Base-by-base conservation (phyloP, 208 protist genomes). In the Wallacemonas sp. region DNA sequence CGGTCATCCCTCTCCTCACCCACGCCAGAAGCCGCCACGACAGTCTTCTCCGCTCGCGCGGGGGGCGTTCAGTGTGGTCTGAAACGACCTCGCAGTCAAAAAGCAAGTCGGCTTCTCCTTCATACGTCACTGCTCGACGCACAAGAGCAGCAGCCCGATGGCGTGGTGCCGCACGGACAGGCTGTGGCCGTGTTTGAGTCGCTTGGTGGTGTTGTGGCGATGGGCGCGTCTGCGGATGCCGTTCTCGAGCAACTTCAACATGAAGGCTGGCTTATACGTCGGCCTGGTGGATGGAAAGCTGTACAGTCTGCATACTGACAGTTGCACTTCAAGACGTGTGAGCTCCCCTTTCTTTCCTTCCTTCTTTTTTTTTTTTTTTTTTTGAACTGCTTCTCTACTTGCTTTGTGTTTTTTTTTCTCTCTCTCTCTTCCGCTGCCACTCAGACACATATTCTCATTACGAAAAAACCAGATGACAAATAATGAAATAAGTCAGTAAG, bases 171-270 rank as follows among this genome's bases (percentile, higher is more conserved):
- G 19, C 61, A 66, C 4, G 71, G 53, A 17, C 56, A 49, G 17
- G 69, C 58, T 12, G 69, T 68, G 34, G 19, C 38, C 1, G 28
- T 91, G 12, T 91, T 75, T 54, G 65, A 53, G 27, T 63, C 66
- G 24, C 46, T 87, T 12, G 87, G 84, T 36, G 87, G 82, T 15
- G 63, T 58, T 24, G 67, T 31, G 5, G 41, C 64, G 21, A 80
- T 84, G 47, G 82, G 82, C 1, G 77, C 85, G 31, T 68, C 75
- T 34, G 68, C 84, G 27, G 65, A 75, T 42, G 64, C 71, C 5
- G 73, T 89, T n/a, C 68, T 91, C 6, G 59, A 71, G 31, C 82
- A 88, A 22, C 70, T 94, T 30, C 71, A 90, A 31, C 66, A 85
- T 3, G 77, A 82, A 24, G 80, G 79, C 15, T 45, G 86, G n/a